These are phyloP conservation scores for Scheffersomyces ergatensis DNA, from an alignment of 805 yeast genomes.

Conservation along the genomic window DNA sequence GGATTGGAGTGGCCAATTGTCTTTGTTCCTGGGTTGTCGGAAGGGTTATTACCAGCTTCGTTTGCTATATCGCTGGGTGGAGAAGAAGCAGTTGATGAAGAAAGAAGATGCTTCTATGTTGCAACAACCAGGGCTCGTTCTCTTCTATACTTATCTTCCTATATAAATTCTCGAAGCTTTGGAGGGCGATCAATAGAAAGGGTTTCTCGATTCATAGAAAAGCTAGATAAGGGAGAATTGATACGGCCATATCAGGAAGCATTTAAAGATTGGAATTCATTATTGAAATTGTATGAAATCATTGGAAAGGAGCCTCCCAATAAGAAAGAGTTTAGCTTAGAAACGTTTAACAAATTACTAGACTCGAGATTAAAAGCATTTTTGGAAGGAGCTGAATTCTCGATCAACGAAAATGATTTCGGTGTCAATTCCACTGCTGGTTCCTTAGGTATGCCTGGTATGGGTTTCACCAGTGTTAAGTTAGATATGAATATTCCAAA, in stretches of 20 bases:
- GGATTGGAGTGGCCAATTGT: conserved; percentile 97
- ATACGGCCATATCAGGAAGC: conserved; percentile 12
- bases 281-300: conserved; percentile 18
- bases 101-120: conserved; percentile 81
- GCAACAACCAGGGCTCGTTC: conserved; percentile 82
- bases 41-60: conserved; percentile 62
- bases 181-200: conserved; percentile 13
- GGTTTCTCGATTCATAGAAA: conserved; percentile 27
- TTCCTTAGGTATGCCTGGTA: background rate
- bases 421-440: background rate
- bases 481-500: background rate
- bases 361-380: conserved; percentile 9
- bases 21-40: conserved; percentile 70
- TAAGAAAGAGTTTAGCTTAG: conserved; percentile 6
- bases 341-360: conserved; percentile 11
- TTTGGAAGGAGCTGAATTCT: conserved; percentile 8
- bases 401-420: conserved; percentile 3
- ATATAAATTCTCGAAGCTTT: conserved; percentile 1
- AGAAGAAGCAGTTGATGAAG: conserved; percentile 57
- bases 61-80: conserved; percentile 36
- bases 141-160: conserved; percentile 45
- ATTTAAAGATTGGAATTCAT: conserved; percentile 12
- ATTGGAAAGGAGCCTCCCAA: conserved; percentile 5
- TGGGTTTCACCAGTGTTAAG: conserved; percentile 6
- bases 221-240: conserved; percentile 4